phyloP scores from a whole-genome alignment of 352 stramenopile species.

The Pythium coloratum region DNA sequence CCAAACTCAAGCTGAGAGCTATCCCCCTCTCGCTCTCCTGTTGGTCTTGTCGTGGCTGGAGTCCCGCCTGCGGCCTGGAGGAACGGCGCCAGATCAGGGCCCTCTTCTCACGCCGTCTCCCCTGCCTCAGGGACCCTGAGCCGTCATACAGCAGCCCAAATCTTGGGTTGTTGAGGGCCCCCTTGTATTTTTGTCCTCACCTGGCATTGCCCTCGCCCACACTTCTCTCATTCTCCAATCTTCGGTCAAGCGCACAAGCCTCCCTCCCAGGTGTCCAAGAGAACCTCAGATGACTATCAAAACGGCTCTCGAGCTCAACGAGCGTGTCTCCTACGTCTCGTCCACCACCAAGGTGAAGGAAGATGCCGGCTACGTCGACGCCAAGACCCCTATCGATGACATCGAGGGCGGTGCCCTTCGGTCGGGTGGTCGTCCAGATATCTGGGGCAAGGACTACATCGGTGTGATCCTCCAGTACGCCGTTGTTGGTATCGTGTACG shows the following conservation, averaged over 20 bases:
- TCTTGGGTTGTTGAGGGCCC: no score
- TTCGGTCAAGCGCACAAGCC: constrained; percentile 1
- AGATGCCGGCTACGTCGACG: constrained; percentile 10
- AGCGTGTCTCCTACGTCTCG: constrained; percentile 21
- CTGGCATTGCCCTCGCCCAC: background rate
- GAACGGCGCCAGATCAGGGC: no score
- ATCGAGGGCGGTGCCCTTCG: constrained; percentile 42
- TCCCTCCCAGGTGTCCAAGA: constrained; percentile 1
- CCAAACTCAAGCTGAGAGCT: background rate
- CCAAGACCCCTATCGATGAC: constrained; percentile 22
- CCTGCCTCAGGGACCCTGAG: no score
- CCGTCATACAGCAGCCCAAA: no score
- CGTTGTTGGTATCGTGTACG: constrained; percentile 49
- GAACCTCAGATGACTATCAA: background rate
- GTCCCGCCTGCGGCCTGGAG: no score
- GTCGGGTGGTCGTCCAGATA: constrained; percentile 36
- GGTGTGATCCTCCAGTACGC: constrained; percentile 55
- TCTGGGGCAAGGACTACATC: constrained; percentile 43
- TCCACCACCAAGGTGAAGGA: constrained; percentile 12
- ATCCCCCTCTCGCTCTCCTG: background rate
- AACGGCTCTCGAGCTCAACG: constrained; percentile 7
- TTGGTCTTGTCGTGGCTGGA: no score
- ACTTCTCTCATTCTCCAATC: constrained; percentile 15
- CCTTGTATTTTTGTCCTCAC: background rate
- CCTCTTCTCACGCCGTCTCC: no score